Base-by-base conservation (phyloP, 129 eudicot species). In the Apium graveolens region DNA sequence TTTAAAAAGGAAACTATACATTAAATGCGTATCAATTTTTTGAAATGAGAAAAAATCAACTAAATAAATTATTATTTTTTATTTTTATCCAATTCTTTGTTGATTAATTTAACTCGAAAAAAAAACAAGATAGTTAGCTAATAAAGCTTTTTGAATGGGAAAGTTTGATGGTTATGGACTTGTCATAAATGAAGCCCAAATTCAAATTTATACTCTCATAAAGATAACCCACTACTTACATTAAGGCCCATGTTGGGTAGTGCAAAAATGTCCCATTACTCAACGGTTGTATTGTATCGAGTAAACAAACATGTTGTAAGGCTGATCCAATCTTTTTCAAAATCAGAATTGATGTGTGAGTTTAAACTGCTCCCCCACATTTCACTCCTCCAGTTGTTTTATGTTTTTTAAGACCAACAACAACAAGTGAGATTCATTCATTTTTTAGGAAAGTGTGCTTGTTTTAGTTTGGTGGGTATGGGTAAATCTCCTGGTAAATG, bases 401-500 rank as follows among this genome's bases (percentile, higher is more conserved):
- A 13, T 46, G 18, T 44, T 1, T 44, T 11, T 10, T 46, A 13
- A 49, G 9, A 4, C 57, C 27, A 53, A 24, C 4, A 53, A 60
- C 27, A 53, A 24, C 4, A 53, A 60, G 68, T 60, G 68, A 60
- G 68, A 60, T 60, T 26, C 68, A 60, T 60, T n/a, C n/a, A n/a
- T n/a, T n/a, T 26, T 60, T 4, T 57, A n/a, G 32, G 66, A 8
- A 57, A 57, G 31, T 60, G 68, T 60, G 68, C 68, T 60, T 60
- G 17, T n/a, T 49, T 55, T 11, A n/a, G 68, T 60, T 38, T 37
- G 75, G 42, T 70, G 75, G 42, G 75, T 60, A 72, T 72, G 76
- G 76, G 76, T 5, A 72, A 72, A 72, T 72, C 76, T 72, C 76
- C 76, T 2, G 76, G 35, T 3, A 72, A 72, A 72, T 72, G 76